Conservation (phyloP, 2,329 filamentous ascomycete species). For the Xylaria sp. region DNA sequence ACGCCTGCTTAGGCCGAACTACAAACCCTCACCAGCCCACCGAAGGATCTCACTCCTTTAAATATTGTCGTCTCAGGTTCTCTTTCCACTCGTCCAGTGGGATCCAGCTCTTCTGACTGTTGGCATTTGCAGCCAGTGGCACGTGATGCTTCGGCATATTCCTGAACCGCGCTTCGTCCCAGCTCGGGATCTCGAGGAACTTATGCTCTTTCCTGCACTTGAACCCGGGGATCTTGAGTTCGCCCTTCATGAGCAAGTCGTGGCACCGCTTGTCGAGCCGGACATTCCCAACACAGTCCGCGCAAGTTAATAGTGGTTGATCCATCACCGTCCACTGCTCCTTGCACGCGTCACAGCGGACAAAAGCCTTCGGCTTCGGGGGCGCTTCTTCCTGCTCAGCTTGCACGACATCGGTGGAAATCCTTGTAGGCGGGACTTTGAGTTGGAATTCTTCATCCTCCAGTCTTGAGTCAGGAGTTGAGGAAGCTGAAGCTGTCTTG, state of each 20-base stretch:
- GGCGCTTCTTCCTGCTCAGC: constrained; percentile 26
- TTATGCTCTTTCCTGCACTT: constrained; percentile 42
- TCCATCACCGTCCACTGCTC: constrained; percentile 42
- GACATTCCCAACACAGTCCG: constrained; percentile 43
- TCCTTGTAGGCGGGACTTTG: constrained; percentile 8
- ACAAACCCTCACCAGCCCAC: background rate
- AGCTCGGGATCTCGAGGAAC: constrained; percentile 42
- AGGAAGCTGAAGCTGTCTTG: constrained; percentile 14
- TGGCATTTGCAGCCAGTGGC: constrained; percentile 39
- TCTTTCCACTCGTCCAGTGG: constrained; percentile 45
- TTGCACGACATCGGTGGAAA: constrained; percentile 26
- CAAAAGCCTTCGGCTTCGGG: constrained; percentile 40
- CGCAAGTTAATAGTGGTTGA: constrained; percentile 43
- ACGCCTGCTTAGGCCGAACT: background rate
- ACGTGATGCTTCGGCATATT: constrained; percentile 42
- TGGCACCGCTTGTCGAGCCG: constrained; percentile 43
- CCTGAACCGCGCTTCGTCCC: constrained; percentile 38
- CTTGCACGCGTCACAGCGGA: constrained; percentile 44
- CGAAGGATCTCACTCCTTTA: constrained; percentile 16
- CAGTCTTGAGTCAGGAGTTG: background rate
- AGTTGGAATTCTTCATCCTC: constrained; percentile 5
- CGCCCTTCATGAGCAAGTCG: constrained; percentile 35
- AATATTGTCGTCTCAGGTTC: constrained; percentile 40
- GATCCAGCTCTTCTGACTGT: constrained; percentile 42
- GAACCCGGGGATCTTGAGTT: constrained; percentile 37